Evolutionary conservation across 345 rosid species (phyloP), one percentile per base, ranked within the genome.

Genomic region (Dipteronia dyeriana): DNA sequence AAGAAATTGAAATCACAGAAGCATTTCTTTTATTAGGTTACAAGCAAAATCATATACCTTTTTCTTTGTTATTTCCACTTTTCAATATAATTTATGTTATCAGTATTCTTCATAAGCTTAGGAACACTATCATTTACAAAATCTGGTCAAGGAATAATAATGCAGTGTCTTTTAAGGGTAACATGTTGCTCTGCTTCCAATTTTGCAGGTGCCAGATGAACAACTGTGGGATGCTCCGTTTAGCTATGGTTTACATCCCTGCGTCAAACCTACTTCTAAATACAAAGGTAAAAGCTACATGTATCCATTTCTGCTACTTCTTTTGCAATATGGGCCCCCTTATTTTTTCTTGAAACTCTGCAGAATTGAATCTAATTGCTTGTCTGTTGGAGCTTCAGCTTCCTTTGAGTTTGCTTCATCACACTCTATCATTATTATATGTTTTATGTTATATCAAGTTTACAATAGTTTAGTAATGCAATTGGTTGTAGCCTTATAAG

Each of bases 221-320:
- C 83, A 83, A 51, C 88, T 94, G 60, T 91, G 97, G 98, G 87
- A 75, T 80, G 80, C 90, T 78, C 87, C 97, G 74, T 87, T 82
- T 57, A 87, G 86, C 82, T 79, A 85, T 79, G 91, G 91, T 26
- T 87, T 96, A 77, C 94, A 81, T 72, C 87, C 92, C 66, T 96
- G 99, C 74, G 73, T 86, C 72, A 89, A 89, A 74, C 92, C 97
- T 69, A 84, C 92, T 26, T 31, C 83, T 66, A 87, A 65, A 83
- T 91, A 87, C 73, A 85, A 79, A 88, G 99, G 97, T 93, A 66
- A 56, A 43, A 29, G 22, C 29, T 61, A 70, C 47, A 65, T n/a
- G 22, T 41, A 29, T 66, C 38, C 22, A 13, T 53, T 20, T 78
- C 31, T 23, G 7, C 19, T 56, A 29, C 53, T 12, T 66, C 25